phyloP scores from a whole-genome alignment of 2,329 filamentous ascomycete species.

The Penicillium vulpinum region DNA sequence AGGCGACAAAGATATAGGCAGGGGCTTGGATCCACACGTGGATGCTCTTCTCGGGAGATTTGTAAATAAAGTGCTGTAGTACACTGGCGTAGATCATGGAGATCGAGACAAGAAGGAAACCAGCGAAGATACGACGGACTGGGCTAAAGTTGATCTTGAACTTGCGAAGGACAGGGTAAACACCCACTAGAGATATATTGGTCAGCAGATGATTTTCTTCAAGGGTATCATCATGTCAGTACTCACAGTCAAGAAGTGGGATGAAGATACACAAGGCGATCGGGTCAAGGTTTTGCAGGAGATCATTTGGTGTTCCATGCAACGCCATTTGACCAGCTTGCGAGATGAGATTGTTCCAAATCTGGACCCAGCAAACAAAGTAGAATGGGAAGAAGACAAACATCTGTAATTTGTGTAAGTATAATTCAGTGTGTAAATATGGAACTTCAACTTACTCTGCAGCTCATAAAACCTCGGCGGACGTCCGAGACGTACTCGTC shows the following conservation, averaged over 20 bases:
- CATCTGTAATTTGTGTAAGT: slow-evolving; percentile 31
- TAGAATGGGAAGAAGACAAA: slow-evolving; percentile 65
- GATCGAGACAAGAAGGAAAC: slow-evolving; percentile 60
- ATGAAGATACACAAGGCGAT: slow-evolving; percentile 69
- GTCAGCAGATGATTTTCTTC: background rate
- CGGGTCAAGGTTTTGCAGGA: slow-evolving; percentile 69
- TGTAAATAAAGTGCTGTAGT: slow-evolving; percentile 41
- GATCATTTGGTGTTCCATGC: slow-evolving; percentile 67
- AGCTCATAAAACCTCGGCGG: slow-evolving; percentile 59
- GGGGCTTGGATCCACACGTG: slow-evolving; percentile 31
- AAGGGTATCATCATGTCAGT: background rate
- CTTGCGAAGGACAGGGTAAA: slow-evolving; percentile 63
- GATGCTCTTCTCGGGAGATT: slow-evolving; percentile 18
- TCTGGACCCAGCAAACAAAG: slow-evolving; percentile 40
- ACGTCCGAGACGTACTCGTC: slow-evolving; percentile 66
- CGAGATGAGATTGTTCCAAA: slow-evolving; percentile 37
- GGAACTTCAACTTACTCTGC: slow-evolving; percentile 49
- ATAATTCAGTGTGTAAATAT: background rate
- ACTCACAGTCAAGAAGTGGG: slow-evolving; percentile 59
- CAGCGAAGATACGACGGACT: slow-evolving; percentile 34
- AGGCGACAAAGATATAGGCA: slow-evolving; percentile 30
- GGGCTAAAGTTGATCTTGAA: slow-evolving; percentile 59
- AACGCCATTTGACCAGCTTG: slow-evolving; percentile 53
- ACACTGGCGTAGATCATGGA: slow-evolving; percentile 55
- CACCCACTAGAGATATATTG: slow-evolving; percentile 39